phyloP scores from a whole-genome alignment of 208 protist genomes.

The Crithidia fasciculata region DNA sequence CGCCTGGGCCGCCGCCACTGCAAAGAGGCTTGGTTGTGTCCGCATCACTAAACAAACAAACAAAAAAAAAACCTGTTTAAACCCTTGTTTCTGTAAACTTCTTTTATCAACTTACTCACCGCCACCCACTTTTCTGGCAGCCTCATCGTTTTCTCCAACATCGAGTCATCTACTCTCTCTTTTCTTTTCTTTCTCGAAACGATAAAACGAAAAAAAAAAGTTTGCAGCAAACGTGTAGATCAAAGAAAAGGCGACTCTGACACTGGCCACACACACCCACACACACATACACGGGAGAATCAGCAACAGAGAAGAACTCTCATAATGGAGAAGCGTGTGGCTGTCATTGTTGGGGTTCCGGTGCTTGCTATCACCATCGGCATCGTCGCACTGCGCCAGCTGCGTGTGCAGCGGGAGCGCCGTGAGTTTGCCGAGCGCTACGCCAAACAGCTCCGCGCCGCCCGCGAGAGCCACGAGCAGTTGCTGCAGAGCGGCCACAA shows the following conservation, averaged over 20 bases:
- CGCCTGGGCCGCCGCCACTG: neutral
- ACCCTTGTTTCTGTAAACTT: too few relatives aligned
- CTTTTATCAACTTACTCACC: too few relatives aligned
- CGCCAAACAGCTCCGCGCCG: conserved; percentile 29
- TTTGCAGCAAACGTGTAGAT: too few relatives aligned
- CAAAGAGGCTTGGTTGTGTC: neutral
- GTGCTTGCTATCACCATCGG: conserved; percentile 1
- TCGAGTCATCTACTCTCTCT: too few relatives aligned
- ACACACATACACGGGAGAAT: too few relatives aligned
- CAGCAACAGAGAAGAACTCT: too few relatives aligned
- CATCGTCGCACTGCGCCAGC: conserved; percentile 15
- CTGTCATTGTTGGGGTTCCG: conserved; percentile 5
- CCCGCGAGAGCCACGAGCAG: conserved; percentile 19
- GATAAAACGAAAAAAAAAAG: too few relatives aligned
- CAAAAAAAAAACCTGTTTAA: neutral
- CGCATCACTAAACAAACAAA: neutral
- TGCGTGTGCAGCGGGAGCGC: conserved; percentile 21
- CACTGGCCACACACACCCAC: too few relatives aligned
- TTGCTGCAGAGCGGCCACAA: neutral
- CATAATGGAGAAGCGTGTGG: neutral
- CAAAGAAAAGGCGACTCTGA: too few relatives aligned
- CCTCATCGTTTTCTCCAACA: too few relatives aligned
- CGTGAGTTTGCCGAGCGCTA: conserved; percentile 49
- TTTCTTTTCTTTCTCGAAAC: too few relatives aligned
- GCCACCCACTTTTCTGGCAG: too few relatives aligned